These are phyloP conservation scores for Tilletiopsis washingtonensis DNA, from an alignment of 1,284 basidiomycete species.

Conservation along the genomic window DNA sequence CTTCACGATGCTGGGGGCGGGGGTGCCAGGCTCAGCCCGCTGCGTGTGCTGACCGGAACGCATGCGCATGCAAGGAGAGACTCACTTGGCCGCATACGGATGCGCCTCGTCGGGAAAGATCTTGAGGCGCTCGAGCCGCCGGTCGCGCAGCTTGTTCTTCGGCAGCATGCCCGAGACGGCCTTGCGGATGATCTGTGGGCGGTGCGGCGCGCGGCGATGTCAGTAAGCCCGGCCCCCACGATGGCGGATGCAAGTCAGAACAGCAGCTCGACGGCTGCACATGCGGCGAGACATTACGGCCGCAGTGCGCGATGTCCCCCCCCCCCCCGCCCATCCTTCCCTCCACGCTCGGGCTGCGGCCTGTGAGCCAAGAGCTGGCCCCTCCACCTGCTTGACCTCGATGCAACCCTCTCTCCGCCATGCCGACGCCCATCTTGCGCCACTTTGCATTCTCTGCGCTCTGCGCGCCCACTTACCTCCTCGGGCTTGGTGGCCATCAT, in stretches of 20 bases:
- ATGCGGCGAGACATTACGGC: too few species aligned
- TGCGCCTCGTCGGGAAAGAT: conserved; percentile 39
- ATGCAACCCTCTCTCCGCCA: too few species aligned
- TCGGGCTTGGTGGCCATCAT: conserved; percentile 66
- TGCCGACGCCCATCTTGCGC: too few species aligned
- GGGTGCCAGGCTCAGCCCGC: not conserved
- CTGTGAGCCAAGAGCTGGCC: too few species aligned
- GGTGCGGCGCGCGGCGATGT: too few species aligned
- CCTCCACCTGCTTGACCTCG: too few species aligned
- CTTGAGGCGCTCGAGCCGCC: conserved; percentile 42
- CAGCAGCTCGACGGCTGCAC: too few species aligned
- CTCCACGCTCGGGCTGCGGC: too few species aligned
- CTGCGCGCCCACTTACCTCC: conserved; percentile 69
- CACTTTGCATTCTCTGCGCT: not conserved
- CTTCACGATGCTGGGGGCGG: conserved; percentile 9
- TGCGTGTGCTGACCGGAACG: not conserved
- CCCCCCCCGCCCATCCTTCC: too few species aligned
- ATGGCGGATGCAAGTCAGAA: too few species aligned
- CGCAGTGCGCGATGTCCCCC: too few species aligned
- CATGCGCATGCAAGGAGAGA: not conserved
- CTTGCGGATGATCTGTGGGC: conserved; percentile 38
- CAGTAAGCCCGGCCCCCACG: too few species aligned
- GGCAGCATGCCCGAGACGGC: conserved; percentile 47
- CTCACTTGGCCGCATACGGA: conserved; percentile 36
- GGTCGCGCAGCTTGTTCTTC: conserved; percentile 44